Evolutionary conservation across 192 early-diverging fungal species (phyloP).

Genomic region (Allomyces javanicus): DNA sequence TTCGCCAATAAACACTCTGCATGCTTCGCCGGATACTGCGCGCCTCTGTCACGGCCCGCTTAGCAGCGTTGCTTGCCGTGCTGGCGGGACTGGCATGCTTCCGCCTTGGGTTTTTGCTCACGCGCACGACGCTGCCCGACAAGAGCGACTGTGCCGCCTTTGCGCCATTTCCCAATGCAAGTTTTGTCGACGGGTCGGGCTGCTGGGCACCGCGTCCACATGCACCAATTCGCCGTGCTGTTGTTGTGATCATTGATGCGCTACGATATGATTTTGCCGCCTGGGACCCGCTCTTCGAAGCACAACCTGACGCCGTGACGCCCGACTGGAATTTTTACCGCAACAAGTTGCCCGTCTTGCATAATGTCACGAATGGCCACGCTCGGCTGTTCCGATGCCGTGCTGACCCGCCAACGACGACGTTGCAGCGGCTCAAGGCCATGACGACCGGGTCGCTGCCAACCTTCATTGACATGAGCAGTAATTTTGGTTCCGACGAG

Average conservation of each 20-base stretch:
- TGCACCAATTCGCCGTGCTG: background rate
- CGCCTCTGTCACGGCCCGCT: too few species aligned
- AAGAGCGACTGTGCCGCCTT: slow-evolving; percentile 16
- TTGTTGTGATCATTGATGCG: slow-evolving; percentile 15
- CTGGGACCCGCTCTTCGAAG: too few species aligned
- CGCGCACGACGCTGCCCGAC: slow-evolving; percentile 37
- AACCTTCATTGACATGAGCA: slow-evolving; percentile 36
- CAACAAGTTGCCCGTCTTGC: slow-evolving; percentile 24
- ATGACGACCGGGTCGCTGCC: slow-evolving; percentile 37
- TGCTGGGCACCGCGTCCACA: slow-evolving; percentile 1
- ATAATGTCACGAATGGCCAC: slow-evolving; percentile 15
- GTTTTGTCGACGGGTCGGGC: background rate
- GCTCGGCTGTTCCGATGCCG: slow-evolving; percentile 20
- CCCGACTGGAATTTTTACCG: slow-evolving; percentile 30
- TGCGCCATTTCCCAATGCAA: background rate
- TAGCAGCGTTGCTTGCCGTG: background rate
- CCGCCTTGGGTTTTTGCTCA: slow-evolving; percentile 47
- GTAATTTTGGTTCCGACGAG: slow-evolving; percentile 25
- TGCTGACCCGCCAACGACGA: slow-evolving; percentile 41
- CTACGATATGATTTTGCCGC: slow-evolving; percentile 7
- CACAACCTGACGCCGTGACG: too few species aligned
- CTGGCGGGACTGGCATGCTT: slow-evolving; percentile 12
- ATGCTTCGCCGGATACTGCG: too few species aligned
- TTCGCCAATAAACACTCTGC: too few species aligned
- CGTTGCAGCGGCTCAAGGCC: slow-evolving; percentile 37